Base-by-base conservation (phyloP, 805 yeast genomes). In the Teunomyces lycoperdinae region DNA sequence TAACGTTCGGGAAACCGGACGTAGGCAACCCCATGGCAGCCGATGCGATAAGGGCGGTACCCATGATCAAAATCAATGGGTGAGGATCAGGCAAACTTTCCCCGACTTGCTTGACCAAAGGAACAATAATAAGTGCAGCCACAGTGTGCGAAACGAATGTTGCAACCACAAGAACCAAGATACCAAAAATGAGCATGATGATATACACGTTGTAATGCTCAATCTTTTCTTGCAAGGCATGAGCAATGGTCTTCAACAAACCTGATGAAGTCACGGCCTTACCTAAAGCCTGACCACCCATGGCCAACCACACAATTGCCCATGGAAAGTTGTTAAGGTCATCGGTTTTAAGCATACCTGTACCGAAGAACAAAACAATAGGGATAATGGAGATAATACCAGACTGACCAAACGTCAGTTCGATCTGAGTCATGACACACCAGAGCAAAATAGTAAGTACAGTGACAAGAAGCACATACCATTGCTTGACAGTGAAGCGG, bases 11-110 rank as follows among this genome's bases (percentile, higher is more conserved):
- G 74, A 94, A 92, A 0, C 99, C 98, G 2, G 96, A 87, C 0
- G 98, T 94, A 27, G 99, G 98, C 46, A 94, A 72, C 1, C 97
- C 98, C 98, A 94, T 94, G 2, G 98, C 99, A 32, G 87, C 84
- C 0, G 98, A 92, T 59, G 97, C 89, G 52, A 94, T 71, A 52
- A 81, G 65, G 2, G 83, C 84, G 46, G 80, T 74, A 9, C 74
- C 72, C 83, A 81, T 78, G 42, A 94, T 85, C 56, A 94, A 71
- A 41, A 92, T 62, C 53, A 90, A 78, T 31, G 98, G 96, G 66
- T 89, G 97, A 13, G 96, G 94, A 28, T 81, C 82, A 2, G 82
- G 76, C 64, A 87, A 64, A 35, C 80, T 73, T 35, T 81, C 74
- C n/a, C 98, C 99, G 48, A 94, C 85, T 60, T 91, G 94, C 14